Evolutionary conservation across 2,329 filamentous ascomycete species (phyloP).

Genomic region (Onygenales sp.): DNA sequence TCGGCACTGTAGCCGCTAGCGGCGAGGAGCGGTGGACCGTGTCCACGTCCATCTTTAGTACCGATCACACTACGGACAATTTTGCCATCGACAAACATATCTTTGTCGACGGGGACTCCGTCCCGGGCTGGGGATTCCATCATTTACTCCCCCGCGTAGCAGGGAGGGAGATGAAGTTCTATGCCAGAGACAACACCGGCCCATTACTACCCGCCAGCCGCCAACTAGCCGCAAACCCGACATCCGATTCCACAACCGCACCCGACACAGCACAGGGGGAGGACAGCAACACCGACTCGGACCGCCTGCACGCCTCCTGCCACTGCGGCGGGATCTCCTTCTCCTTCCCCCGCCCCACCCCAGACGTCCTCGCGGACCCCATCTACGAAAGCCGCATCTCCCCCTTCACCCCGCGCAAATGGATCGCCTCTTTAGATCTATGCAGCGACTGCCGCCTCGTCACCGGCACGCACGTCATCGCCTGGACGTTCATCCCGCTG

Average conservation of each 20-base stretch:
- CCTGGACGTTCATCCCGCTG: conserved; percentile 34
- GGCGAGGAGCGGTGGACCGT: conserved; percentile 13
- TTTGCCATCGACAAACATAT: conserved; percentile 15
- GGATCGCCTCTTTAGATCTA: conserved; percentile 18
- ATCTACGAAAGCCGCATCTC: conserved; percentile 12
- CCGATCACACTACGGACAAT: conserved; percentile 10
- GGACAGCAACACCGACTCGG: background rate
- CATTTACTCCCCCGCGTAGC: conserved; percentile 11
- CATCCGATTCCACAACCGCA: background rate
- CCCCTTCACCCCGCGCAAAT: conserved; percentile 13
- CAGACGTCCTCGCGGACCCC: conserved; percentile 20
- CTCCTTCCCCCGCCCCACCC: conserved; percentile 29
- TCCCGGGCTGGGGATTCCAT: conserved; percentile 13
- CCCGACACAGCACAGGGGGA: background rate
- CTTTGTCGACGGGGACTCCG: conserved; percentile 9
- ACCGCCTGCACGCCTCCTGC: conserved; percentile 29
- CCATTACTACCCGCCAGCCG: no score
- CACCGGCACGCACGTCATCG: conserved; percentile 28
- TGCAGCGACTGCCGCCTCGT: conserved; percentile 33
- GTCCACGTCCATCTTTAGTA: conserved; percentile 16
- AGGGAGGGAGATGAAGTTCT: conserved; percentile 9
- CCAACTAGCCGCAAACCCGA: background rate
- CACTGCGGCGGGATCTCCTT: conserved; percentile 38
- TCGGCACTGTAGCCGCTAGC: conserved; percentile 11
- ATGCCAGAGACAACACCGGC: conserved; percentile 2